Evolutionary conservation across 2,329 filamentous ascomycete genomes (phyloP), one percentile per base, ranked within the genome.

Genomic region (Xylaria sp.): DNA sequence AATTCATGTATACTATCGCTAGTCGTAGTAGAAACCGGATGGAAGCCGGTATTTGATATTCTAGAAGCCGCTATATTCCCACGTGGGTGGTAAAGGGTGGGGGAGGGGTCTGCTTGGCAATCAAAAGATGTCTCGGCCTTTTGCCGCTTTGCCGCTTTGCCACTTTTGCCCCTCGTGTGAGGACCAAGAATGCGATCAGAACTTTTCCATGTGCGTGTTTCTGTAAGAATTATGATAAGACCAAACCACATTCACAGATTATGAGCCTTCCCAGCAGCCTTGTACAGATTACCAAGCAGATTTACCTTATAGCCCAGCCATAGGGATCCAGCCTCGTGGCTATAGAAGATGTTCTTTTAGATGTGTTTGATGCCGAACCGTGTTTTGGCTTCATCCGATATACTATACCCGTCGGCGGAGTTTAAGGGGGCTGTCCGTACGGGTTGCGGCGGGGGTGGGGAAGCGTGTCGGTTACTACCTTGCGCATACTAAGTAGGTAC

Each of bases 241-340:
- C 25, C 5, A 6, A 44, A 27, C n/a, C 8, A 6, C 13, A 25
- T 25, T 18, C 5, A 4, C 13, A 42, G 3, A 13, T 5, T 13
- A 57, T 27, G 5, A 40, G 54, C 54, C 54, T 57, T 42, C 35
- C 12, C 35, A 42, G n/a, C 54, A 18, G 54, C 54, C 54, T 57
- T 13, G 54, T 21, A 18, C 3, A 5, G n/a, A 4, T 44, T 44
- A 6, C 32, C 32, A 10, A 35, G 32, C 32, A 35, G 10, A 6
- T 10, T 35, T 35, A 35, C 32, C 32, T 16, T 51, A 29, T 51
- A 29, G 25, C 48, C 25, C 13, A 18, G 16, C 21, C 23, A 27
- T 10, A 16, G 47, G 2, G 21, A 54, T 54, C 29, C 13, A 23
- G 29, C 51, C 54, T 40, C 35, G 35, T 42, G 32, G 35, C 54